Evolutionary conservation across 192 early-diverging fungal genomes (phyloP).

Genomic region (Coemansia reversa): DNA sequence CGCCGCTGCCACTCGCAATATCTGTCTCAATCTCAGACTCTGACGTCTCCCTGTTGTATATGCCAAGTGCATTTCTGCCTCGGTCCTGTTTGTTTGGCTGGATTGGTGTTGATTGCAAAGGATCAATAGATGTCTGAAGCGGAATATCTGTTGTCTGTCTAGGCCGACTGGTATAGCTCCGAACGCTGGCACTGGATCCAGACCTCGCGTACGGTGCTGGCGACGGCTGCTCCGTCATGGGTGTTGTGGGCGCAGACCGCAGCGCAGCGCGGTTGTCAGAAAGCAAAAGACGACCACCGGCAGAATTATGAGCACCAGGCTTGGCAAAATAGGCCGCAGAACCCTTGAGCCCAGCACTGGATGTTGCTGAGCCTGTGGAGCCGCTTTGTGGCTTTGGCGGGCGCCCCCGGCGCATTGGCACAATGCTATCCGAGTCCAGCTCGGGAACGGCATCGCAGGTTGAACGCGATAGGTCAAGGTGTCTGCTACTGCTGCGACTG

Average conservation of each 20-base stretch:
- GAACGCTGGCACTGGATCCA: background rate
- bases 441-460: constrained; percentile 43
- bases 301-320: constrained; percentile 5
- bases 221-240: background rate
- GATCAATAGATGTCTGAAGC: background rate
- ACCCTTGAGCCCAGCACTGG: constrained; percentile 1
- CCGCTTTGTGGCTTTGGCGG: constrained; percentile 54
- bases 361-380: background rate
- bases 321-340: background rate
- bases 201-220: constrained; percentile 1
- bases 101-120: constrained; percentile 10
- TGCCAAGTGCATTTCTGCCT: constrained; percentile 22
- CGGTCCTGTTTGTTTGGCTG: background rate
- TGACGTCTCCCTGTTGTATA: constrained; percentile 7
- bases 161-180: background rate
- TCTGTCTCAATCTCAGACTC: background rate
- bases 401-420: constrained; percentile 89
- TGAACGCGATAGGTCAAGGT: constrained; percentile 27
- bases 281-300: constrained; percentile 11
- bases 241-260: constrained; percentile 1
- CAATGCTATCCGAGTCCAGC: constrained; percentile 54
- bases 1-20: background rate
- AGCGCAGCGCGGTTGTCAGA: constrained; percentile 5
- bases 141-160: constrained; percentile 6
- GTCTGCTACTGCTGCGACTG: constrained; percentile 31